Percentiles rank a stretch among this genome's conserved stretches.
phyloP scores from a whole-genome alignment of 345 rosid genomes.

The Eucalyptus sideroxylon region DNA sequence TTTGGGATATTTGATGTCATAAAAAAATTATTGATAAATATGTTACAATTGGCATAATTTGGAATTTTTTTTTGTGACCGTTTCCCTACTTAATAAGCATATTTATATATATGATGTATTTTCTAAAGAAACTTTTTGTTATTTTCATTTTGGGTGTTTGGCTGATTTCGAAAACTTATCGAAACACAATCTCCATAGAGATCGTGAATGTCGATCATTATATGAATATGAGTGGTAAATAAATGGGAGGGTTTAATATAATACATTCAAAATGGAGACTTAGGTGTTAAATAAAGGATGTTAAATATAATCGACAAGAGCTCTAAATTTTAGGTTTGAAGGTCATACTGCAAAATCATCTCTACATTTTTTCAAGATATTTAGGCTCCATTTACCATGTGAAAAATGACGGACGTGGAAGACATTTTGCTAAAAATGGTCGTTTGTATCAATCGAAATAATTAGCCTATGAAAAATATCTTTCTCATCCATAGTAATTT shows the following conservation, averaged over 20 bases:
- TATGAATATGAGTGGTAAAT: background rate
- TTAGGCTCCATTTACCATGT: background rate
- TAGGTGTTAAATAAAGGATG: background rate
- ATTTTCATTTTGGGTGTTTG: background rate
- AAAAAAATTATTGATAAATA: too few relatives aligned
- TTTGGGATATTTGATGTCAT: too few relatives aligned
- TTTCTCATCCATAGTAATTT: background rate
- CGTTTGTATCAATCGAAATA: background rate
- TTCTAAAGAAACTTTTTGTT: background rate
- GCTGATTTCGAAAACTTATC: accelerated
- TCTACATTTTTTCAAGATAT: background rate
- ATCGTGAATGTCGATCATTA: background rate
- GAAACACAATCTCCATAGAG: background rate
- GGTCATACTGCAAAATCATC: background rate
- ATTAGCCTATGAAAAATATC: background rate
- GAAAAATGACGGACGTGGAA: accelerated
- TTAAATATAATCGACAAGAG: background rate
- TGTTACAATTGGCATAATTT: too few relatives aligned
- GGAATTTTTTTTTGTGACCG: too few relatives aligned
- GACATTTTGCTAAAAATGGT: background rate
- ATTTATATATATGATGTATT: background rate
- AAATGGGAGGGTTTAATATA: background rate
- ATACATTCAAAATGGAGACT: background rate
- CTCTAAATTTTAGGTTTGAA: background rate
- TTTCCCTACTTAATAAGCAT: too few relatives aligned